Base-by-base conservation (phyloP, 140 eudicot species). In the Flaveria floridana region DNA sequence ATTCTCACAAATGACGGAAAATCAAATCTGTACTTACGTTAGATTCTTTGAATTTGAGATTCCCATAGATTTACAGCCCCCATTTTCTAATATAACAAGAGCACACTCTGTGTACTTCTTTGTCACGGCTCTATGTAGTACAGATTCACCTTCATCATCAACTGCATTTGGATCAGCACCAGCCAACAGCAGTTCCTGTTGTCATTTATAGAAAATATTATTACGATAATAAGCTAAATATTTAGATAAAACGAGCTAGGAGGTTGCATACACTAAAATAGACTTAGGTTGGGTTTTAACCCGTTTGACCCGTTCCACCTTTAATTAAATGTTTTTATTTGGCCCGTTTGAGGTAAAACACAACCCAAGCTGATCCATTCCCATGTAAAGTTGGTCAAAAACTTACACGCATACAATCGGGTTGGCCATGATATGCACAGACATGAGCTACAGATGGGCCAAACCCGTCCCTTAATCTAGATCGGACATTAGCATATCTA, bases 151-250 rank as follows among this genome's bases (percentile, higher is more conserved):
- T 84, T 94, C 99, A 76, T 94, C 97, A 37, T 94, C 99, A 74
- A 94, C 96, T n/a, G 97, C 99, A 82, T 94, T 94, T 72, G 99
- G 99, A 88, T 94, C 97, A 25, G 99, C 99, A 52, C 97, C 99
- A 71, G 96, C 99, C 85, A 90, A 76, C 63, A 94, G 77, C 83
- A 94, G 80, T 80, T 94, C 99, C 99, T 94, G 84, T 77, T 63
- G 77, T 46, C 83, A 78, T 72, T 42, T 53, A 69, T 48, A 52
- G 11, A 66, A 26, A 42, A 41, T 19, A 42, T 66, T 42, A 41
- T 41, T 16, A 20, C 2, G 10, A 66, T 66, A 66, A 42, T 41
- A 66, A 42, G 7, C 34, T 41, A 66, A 18, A 41, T 18, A 2
- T 59, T 10, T 10, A 59, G 8, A 59, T 11, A 59, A 23, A 59